These are phyloP conservation scores for Thoreauomyces humboldtii DNA, from an alignment of 192 early-diverging fungal genomes.

Conservation along the genomic window DNA sequence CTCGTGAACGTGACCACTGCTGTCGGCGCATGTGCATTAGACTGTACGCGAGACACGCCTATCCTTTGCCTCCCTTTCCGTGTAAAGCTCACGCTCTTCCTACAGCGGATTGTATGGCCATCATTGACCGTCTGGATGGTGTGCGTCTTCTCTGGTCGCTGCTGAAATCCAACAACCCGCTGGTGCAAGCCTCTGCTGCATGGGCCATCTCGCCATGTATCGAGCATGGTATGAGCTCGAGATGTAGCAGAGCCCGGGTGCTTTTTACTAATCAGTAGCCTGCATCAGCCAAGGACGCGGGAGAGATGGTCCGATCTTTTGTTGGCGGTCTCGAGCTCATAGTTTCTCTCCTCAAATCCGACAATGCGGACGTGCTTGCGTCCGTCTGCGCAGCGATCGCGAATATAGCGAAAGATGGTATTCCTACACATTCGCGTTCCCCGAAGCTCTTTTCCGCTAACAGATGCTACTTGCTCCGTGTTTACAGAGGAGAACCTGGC, in stretches of 20 bases:
- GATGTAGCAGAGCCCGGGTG: too few species aligned
- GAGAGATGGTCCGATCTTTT: slow-evolving; percentile 69
- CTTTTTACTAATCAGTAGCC: too few species aligned
- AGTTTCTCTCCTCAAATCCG: slow-evolving; percentile 62
- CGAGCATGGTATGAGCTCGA: slow-evolving; percentile 50
- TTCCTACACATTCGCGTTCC: background rate
- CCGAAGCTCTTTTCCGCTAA: background rate
- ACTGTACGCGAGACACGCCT: slow-evolving; percentile 45
- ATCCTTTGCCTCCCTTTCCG: too few species aligned
- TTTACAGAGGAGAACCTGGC: slow-evolving; percentile 61
- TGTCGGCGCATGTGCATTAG: slow-evolving; percentile 59
- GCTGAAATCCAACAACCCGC: slow-evolving; percentile 58
- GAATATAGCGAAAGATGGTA: slow-evolving; percentile 66
- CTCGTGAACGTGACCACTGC: slow-evolving; percentile 64
- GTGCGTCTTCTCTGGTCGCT: slow-evolving; percentile 65
- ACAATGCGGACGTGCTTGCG: slow-evolving; percentile 56
- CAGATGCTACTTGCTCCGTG: background rate
- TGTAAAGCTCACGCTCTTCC: too few species aligned
- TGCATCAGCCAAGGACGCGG: slow-evolving; percentile 58
- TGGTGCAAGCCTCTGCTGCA: slow-evolving; percentile 61
- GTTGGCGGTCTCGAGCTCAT: slow-evolving; percentile 67
- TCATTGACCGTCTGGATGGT: slow-evolving; percentile 63
- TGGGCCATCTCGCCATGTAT: slow-evolving; percentile 71
- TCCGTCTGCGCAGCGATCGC: slow-evolving; percentile 65
- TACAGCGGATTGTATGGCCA: slow-evolving; percentile 60